Conservation (phyloP, 768 basidiomycete species). For the Pluteus cervinus region DNA sequence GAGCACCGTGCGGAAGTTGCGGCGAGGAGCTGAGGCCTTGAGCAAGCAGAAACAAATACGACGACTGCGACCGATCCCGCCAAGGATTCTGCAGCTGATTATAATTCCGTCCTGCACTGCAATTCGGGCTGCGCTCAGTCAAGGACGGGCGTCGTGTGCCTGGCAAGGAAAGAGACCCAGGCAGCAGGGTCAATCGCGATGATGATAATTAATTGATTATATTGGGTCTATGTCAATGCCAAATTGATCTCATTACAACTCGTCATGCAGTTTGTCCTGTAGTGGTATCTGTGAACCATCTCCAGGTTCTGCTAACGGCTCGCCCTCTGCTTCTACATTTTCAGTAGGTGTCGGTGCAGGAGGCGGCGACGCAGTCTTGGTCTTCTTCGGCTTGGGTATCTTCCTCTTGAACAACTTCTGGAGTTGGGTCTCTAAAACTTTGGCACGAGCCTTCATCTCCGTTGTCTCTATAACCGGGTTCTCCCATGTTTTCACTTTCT, state of each 20-base stretch:
- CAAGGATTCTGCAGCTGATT: no score
- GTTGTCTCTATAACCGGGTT: slow-evolving; percentile 82
- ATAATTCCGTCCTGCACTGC: no score
- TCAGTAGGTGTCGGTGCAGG: slow-evolving; percentile 7
- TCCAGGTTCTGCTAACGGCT: slow-evolving; percentile 5
- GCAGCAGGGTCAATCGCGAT: no score
- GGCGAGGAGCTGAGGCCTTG: no score
- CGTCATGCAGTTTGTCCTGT: slow-evolving; percentile 13
- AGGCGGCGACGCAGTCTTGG: slow-evolving; percentile 28
- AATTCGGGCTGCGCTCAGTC: no score
- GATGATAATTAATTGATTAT: no score
- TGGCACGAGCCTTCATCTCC: slow-evolving; percentile 83
- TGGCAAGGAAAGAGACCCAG: no score
- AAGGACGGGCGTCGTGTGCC: no score
- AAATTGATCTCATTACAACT: slow-evolving; percentile 11
- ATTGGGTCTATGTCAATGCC: neutral
- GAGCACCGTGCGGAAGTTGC: no score
- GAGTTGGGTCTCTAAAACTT: slow-evolving; percentile 71
- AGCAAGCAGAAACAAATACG: no score
- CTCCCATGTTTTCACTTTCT: slow-evolving; percentile 61
- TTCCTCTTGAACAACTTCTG: slow-evolving; percentile 65
- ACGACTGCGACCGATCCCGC: no score
- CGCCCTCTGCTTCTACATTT: slow-evolving; percentile 7
- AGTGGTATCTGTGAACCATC: slow-evolving; percentile 11
- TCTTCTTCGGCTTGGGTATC: slow-evolving; percentile 57